Base-by-base conservation (phyloP, 495 filamentous ascomycete genomes). In the Aspergillus bridgeri region DNA sequence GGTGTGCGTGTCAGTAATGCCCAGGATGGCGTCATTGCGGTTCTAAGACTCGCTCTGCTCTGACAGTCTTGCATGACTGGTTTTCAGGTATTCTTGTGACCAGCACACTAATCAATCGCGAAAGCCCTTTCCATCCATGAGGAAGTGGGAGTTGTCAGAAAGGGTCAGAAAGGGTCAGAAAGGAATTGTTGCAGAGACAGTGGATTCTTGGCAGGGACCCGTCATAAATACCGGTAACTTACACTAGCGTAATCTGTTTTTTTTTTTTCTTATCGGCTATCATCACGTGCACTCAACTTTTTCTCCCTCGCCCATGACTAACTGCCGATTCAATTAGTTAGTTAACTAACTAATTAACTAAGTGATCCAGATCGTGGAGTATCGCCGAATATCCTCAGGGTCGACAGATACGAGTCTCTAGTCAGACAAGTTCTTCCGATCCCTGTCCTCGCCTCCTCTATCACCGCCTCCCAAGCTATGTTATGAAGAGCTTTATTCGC, bases 401-500 rank as follows among this genome's bases (percentile, higher is more conserved):
- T 44, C 23, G 44, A 48, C 53, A 17, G 20, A 52, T 22, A 2
- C 6, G 9, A 52, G 50, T 42, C 24, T 9, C 19, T 15, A 33
- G 11, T 1, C 2, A 8, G 43, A 43, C 48, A 24, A 20, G 13
- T 45, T n/a, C n/a, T 1, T 21, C 11, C 21, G 21, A 17, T 38
- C 43, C 6, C 8, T 18, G 2, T 18, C 7, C 24, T 51, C 25
- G 13, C 19, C 54, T 33, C 24, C 24, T 25, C 50, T 48, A 51
- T 48, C 57, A 25, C 25, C 23, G 21, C 13, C 17, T 24, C 8
- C 55, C 59, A 25, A 58, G 65, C 53, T 43, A 74, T 77, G 72
- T 58, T 70, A 82, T 82, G 79, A 68, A 79, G 44, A 70, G 69
- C 58, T 51, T 69, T 27, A 47, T 79, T 22, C 72, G 70, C 66